phyloP scores from a whole-genome alignment of 805 yeast genomes.

The Saccharomycopsis sp. region DNA sequence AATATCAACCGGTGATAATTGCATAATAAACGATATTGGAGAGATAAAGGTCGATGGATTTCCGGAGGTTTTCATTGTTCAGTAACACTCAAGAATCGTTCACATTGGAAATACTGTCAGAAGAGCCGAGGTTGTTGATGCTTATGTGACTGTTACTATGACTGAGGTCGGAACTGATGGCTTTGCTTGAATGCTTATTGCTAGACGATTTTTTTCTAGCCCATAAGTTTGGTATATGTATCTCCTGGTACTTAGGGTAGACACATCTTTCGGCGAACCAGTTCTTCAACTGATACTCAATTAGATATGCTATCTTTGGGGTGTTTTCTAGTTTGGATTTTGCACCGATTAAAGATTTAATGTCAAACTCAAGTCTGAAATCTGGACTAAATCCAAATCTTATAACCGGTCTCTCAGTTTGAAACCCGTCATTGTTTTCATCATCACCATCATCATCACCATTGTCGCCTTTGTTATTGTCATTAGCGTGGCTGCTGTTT shows the following conservation, averaged over 20 bases:
- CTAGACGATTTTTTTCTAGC: constrained; percentile 44
- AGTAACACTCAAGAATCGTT: background rate
- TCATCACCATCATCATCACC: constrained; percentile 22
- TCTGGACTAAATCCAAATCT: constrained; percentile 91
- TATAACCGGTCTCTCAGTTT: constrained; percentile 37
- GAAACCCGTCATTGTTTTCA: constrained; percentile 39
- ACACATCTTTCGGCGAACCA: constrained; percentile 94
- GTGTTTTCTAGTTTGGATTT: constrained; percentile 87
- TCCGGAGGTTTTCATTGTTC: background rate
- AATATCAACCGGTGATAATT: constrained; percentile 21
- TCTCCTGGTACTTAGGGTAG: constrained; percentile 86
- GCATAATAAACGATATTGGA: constrained; percentile 24
- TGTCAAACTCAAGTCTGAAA: constrained; percentile 79
- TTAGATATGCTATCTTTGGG: constrained; percentile 80
- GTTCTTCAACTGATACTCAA: constrained; percentile 72
- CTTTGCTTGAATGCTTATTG: background rate
- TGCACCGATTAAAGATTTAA: constrained; percentile 87
- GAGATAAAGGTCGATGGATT: constrained; percentile 17
- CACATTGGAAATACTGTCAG: background rate
- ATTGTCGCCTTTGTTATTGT: constrained; percentile 19
- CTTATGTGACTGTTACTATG: constrained; percentile 1
- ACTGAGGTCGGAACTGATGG: background rate
- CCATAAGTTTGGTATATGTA: constrained; percentile 83
- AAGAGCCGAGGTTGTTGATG: background rate
- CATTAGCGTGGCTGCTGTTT: constrained; percentile 15